Conservation (phyloP, 2,329 filamentous ascomycete genomes). For the Fusarium ramigenum region DNA sequence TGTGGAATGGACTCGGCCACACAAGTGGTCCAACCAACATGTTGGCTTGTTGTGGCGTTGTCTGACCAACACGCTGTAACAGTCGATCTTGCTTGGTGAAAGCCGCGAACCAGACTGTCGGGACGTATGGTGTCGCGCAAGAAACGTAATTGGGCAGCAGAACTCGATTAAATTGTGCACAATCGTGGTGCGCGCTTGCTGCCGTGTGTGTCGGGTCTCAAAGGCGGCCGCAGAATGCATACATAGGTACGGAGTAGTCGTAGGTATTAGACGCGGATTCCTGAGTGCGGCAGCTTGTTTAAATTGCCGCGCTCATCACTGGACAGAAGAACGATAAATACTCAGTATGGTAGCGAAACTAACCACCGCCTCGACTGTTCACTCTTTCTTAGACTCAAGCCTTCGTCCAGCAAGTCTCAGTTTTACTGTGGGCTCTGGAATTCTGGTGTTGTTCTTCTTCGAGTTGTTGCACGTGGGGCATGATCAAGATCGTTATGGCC, state of each 20-base stretch:
- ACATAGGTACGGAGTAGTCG: neutral
- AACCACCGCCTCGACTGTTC: neutral
- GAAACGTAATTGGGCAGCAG: conserved; percentile 33
- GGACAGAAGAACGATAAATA: neutral
- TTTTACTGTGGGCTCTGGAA: neutral
- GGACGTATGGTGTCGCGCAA: conserved; percentile 26
- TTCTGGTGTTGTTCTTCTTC: neutral
- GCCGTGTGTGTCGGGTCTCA: neutral
- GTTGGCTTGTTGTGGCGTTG: conserved; percentile 36
- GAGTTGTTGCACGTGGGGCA: conserved; percentile 15
- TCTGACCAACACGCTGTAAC: conserved; percentile 34
- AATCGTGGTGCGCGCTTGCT: conserved; percentile 17
- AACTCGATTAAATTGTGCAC: conserved; percentile 15
- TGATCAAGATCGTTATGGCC: conserved; percentile 4
- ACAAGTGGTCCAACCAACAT: conserved; percentile 10
- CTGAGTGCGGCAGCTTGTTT: neutral
- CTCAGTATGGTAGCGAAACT: neutral
- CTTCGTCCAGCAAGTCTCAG: neutral
- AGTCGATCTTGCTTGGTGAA: conserved; percentile 37
- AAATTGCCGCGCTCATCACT: neutral
- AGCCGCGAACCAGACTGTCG: conserved; percentile 39
- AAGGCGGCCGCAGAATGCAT: conserved; percentile 16
- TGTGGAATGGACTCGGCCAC: neutral
- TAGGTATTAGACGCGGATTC: conserved; percentile 11
- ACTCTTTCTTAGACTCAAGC: neutral